A percentile compares a stretch with the other conserved stretches of the same genome.
Evolutionary conservation across 1,284 basidiomycete species (phyloP).

Genomic region (Austroboletus novae-zelandiae): DNA sequence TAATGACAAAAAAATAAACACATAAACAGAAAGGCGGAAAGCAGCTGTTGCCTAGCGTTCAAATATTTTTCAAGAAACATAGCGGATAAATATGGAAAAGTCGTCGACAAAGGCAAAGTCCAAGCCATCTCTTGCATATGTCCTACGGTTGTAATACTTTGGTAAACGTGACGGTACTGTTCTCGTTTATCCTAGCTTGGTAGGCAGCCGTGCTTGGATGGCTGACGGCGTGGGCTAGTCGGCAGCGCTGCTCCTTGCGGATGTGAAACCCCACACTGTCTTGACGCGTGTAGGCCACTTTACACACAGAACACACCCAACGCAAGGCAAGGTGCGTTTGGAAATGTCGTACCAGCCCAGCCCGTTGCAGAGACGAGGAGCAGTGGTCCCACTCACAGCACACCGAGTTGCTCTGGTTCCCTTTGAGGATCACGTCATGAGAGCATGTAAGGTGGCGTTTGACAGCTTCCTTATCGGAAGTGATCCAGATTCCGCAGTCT

Average conservation of each 20-base stretch:
- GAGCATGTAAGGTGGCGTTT: slow-evolving; percentile 12
- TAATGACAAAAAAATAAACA: no score
- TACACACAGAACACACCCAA: slow-evolving; percentile 23
- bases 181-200: slow-evolving; percentile 1
- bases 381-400: slow-evolving; percentile 17
- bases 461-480: slow-evolving; percentile 14
- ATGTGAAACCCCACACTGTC: slow-evolving; percentile 19
- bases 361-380: background rate
- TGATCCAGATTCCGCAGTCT: slow-evolving; percentile 18
- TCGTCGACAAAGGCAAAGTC: no score
- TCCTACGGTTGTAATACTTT: slow-evolving; percentile 16
- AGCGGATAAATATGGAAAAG: no score
- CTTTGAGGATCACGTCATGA: slow-evolving; percentile 12
- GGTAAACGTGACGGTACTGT: slow-evolving; percentile 18
- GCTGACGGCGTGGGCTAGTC: slow-evolving; percentile 8
- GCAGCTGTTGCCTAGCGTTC: no score
- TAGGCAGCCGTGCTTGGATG: slow-evolving; percentile 19
- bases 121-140: no score
- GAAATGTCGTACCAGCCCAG: slow-evolving; percentile 21
- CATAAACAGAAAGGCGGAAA: no score
- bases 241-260: slow-evolving; percentile 6
- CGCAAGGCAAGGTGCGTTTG: slow-evolving; percentile 13
- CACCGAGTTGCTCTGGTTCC: background rate
- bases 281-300: slow-evolving; percentile 7
- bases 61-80: no score